phyloP scores from a whole-genome alignment of 495 filamentous ascomycete genomes.

The Penicillium roqueforti region DNA sequence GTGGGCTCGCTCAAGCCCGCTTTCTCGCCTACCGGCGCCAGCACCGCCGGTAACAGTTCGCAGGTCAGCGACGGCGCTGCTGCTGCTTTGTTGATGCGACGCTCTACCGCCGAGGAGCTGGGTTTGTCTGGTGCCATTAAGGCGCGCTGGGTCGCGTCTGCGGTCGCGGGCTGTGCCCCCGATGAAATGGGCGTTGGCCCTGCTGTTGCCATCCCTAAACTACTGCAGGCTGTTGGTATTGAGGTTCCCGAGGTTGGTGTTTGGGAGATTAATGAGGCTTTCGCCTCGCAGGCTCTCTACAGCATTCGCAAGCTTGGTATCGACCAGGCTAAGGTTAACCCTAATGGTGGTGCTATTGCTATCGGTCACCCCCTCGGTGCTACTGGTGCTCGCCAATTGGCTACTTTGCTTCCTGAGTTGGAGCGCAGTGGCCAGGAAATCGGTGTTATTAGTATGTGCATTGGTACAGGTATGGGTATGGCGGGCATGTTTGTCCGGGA shows the following conservation, averaged over 20 bases:
- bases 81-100: slow-evolving; percentile 74
- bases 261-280: slow-evolving; percentile 98
- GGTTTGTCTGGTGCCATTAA: slow-evolving; percentile 66
- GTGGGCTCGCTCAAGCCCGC: slow-evolving; percentile 80
- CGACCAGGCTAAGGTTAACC: slow-evolving; percentile 70
- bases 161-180: slow-evolving; percentile 70
- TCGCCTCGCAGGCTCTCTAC: slow-evolving; percentile 84
- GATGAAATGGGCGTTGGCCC: slow-evolving; percentile 95
- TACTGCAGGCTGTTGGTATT: slow-evolving; percentile 63
- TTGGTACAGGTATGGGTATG: slow-evolving; percentile 93
- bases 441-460: slow-evolving; percentile 81
- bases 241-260: slow-evolving; percentile 64
- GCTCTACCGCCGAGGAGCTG: slow-evolving; percentile 73
- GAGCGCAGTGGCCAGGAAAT: slow-evolving; percentile 59
- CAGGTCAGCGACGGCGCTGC: slow-evolving; percentile 88
- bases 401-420: slow-evolving; percentile 67
- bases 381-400: slow-evolving; percentile 79
- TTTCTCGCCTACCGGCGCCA: slow-evolving; percentile 65
- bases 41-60: slow-evolving; percentile 82
- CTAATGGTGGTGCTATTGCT: slow-evolving; percentile 89
- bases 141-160: slow-evolving; percentile 71
- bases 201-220: slow-evolving; percentile 77
- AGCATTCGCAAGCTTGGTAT: slow-evolving; percentile 70
- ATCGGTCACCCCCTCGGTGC: slow-evolving; percentile 91
- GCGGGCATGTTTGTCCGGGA: slow-evolving; percentile 80